Evolutionary conservation across 2,329 filamentous ascomycete species (phyloP), one percentile per base, ranked within the genome.

Genomic region (Epichloe gansuensis): DNA sequence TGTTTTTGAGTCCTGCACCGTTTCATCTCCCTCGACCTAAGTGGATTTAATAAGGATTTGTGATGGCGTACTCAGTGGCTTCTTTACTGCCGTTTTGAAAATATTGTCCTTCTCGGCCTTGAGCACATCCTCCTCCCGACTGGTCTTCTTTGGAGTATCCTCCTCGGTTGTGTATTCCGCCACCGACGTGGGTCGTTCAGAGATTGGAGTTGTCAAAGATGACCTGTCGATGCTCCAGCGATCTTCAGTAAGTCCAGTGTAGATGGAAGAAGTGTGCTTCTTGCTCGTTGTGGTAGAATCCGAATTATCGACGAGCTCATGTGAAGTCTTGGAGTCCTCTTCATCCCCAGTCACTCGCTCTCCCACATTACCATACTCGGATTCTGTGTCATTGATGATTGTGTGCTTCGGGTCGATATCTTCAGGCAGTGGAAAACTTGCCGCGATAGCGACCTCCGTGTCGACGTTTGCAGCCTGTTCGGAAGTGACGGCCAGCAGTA

Each of bases 261-360:
- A 70, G 35, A 69, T 61, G 5, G 68, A 71, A 15, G 67, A 69
- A 7, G 64, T 65, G 56, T 68, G 67, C 54, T 68, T 69, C 55
- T 63, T 64, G 52, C 54, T 56, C 3, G 58, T 60, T 2, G 58
- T 60, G 9, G 60, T 52, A 11, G 63, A 61, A 45, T 65, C 62
- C 3, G 64, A 65, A 46, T 54, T 60, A 46, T 67, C 62, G 0
- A 58, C 55, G 31, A 37, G 11, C 35, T 42, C 37, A 31, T n/a
- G 37, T n/a, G 11, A 17, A 15, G 48, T 31, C 46, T 41, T 53
- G 23, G 50, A 21, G 4, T 28, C 23, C n/a, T 17, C 53, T 3
- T 54, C 50, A 5, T 54, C 45, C 34, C 52, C 53, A 3, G 46
- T 50, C 42, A n/a, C 38, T 35, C 13, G 21, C 15, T 52, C 45